A percentile compares a stretch with the other conserved stretches of the same genome.
phyloP scores from a whole-genome alignment of 2,329 filamentous ascomycete species.

The Tolypocladium endophyticum region DNA sequence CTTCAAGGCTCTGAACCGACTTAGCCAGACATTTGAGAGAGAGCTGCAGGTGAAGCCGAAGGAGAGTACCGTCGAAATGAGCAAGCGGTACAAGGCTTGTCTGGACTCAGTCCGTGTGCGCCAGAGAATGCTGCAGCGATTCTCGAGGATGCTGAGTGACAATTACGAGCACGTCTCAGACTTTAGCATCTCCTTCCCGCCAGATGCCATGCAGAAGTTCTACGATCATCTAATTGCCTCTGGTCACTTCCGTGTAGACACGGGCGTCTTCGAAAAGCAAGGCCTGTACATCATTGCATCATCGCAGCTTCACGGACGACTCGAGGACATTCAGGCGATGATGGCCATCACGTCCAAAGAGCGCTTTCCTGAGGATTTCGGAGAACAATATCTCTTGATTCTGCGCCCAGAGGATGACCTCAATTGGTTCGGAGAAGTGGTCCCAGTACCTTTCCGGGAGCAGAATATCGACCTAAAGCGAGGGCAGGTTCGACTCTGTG shows the following conservation, averaged over 20 bases:
- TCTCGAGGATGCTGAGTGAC: slow-evolving; percentile 81
- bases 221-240: slow-evolving; percentile 72
- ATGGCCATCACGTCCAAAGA: slow-evolving; percentile 58
- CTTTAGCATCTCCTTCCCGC: slow-evolving; percentile 69
- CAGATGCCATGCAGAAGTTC: slow-evolving; percentile 61
- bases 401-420: slow-evolving; percentile 71
- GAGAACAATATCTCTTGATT: slow-evolving; percentile 70
- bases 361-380: slow-evolving; percentile 55
- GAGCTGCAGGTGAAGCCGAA: slow-evolving; percentile 78
- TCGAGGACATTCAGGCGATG: slow-evolving; percentile 75
- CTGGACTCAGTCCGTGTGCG: slow-evolving; percentile 92
- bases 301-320: slow-evolving; percentile 61
- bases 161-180: slow-evolving; percentile 96
- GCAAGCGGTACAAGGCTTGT: slow-evolving; percentile 91
- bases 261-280: slow-evolving; percentile 57
- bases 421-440: slow-evolving; percentile 69
- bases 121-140: slow-evolving; percentile 92
- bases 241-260: slow-evolving; percentile 80
- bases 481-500: slow-evolving; percentile 78
- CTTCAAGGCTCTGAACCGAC: slow-evolving; percentile 78
- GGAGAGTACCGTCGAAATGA: slow-evolving; percentile 80
- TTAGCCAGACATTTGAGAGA: slow-evolving; percentile 84
- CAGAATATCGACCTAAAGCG: slow-evolving; percentile 76
- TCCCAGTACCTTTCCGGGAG: slow-evolving; percentile 62
- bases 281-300: slow-evolving; percentile 80